Conservation (phyloP, 192 early-diverging fungal genomes). For the Podila epicladia region DNA sequence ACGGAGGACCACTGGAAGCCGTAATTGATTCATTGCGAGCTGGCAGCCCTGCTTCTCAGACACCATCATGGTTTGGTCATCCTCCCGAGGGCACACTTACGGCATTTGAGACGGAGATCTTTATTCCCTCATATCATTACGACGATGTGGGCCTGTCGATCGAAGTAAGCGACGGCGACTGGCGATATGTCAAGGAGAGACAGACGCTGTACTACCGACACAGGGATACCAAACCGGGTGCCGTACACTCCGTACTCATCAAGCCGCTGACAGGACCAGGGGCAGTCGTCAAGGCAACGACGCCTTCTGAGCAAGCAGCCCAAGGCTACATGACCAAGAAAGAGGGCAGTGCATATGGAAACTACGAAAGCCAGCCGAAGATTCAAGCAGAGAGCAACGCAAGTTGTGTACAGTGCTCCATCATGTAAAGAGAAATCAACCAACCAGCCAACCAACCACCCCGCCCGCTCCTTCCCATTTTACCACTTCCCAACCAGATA, state of each 20-base stretch:
- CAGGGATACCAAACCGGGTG: slow-evolving; percentile 37
- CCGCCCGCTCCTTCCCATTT: neutral
- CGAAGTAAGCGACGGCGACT: slow-evolving; percentile 73
- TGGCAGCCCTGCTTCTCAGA: neutral
- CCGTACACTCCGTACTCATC: slow-evolving; percentile 39
- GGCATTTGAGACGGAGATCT: slow-evolving; percentile 70
- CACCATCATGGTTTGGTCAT: slow-evolving; percentile 16
- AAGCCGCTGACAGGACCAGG: slow-evolving; percentile 7
- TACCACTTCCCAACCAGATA: neutral
- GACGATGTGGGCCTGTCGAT: slow-evolving; percentile 61
- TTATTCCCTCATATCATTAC: slow-evolving; percentile 82
- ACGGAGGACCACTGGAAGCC: neutral
- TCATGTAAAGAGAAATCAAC: slow-evolving; percentile 31
- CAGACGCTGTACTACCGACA: slow-evolving; percentile 75
- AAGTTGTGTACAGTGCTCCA: slow-evolving; percentile 27
- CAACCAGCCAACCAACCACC: neutral
- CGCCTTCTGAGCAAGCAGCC: neutral
- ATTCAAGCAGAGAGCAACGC: slow-evolving; percentile 27
- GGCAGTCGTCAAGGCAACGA: neutral
- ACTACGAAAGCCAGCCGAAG: slow-evolving; percentile 6
- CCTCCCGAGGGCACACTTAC: slow-evolving; percentile 20
- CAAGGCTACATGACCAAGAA: slow-evolving; percentile 21
- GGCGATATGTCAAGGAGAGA: slow-evolving; percentile 69
- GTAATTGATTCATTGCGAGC: slow-evolving; percentile 3
- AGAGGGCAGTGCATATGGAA: slow-evolving; percentile 6